Evolutionary conservation across 23 red algal genomes (phyloP).

Genomic region (Rhodosorus marinus): DNA sequence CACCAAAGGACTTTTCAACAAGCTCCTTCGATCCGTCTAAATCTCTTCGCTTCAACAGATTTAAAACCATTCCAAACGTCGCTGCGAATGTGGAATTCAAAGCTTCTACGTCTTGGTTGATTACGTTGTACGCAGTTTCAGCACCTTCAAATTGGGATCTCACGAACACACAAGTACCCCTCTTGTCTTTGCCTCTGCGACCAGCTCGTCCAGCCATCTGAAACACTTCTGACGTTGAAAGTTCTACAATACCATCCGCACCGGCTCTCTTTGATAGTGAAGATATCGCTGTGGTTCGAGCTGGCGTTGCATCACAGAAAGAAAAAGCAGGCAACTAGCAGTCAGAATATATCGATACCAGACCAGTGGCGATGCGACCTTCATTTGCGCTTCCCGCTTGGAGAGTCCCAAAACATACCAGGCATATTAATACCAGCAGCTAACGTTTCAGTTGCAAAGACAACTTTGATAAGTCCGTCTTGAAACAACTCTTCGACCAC

Average conservation of each 20-base stretch:
- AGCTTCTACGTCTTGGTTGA: slow-evolving; percentile 31
- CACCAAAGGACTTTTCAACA: slow-evolving; percentile 62
- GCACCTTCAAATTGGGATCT: slow-evolving; percentile 45
- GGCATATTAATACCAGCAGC: slow-evolving; percentile 99
- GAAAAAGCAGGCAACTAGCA: too few relatives aligned
- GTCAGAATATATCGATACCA: too few relatives aligned
- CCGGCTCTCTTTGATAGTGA: slow-evolving; percentile 50
- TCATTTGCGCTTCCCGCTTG: too few relatives aligned
- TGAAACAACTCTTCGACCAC: slow-evolving; percentile 88
- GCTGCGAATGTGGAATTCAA: slow-evolving; percentile 76
- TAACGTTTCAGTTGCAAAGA: slow-evolving; percentile 95
- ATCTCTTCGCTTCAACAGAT: slow-evolving; percentile 33
- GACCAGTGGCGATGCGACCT: too few relatives aligned
- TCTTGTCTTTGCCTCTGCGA: slow-evolving; percentile 65
- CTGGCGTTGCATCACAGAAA: too few relatives aligned
- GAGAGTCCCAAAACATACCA: too few relatives aligned
- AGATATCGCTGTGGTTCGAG: slow-evolving; percentile 70
- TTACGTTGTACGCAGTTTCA: slow-evolving; percentile 35
- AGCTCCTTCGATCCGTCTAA: slow-evolving; percentile 25
- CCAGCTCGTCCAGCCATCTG: slow-evolving; percentile 96
- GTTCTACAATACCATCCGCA: slow-evolving; percentile 19
- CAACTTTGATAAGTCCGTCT: slow-evolving; percentile 80
- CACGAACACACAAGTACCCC: slow-evolving; percentile 71
- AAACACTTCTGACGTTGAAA: slow-evolving; percentile 55
- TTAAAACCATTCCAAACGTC: slow-evolving; percentile 85